Evolutionary conservation across 495 filamentous ascomycete species (phyloP).

Genomic region (Aspergillus leporis): DNA sequence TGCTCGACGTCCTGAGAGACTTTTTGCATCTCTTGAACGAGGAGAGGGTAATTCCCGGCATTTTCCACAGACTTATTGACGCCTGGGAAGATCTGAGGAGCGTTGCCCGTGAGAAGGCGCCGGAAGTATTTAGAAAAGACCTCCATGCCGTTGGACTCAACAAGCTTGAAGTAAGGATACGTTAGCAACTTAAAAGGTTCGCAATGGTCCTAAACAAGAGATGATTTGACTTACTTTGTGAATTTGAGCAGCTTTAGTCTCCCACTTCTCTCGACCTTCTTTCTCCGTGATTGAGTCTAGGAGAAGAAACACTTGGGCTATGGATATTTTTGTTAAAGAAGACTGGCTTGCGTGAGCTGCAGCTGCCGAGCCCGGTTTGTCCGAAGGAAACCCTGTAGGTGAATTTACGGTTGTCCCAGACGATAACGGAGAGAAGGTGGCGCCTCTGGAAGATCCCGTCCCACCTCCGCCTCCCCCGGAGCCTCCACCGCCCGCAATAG

Average conservation of each 20-base stretch:
- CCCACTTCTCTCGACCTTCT: constrained; percentile 89
- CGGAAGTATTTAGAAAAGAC: constrained; percentile 90
- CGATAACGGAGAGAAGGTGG: constrained; percentile 63
- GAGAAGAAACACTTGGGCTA: constrained; percentile 91
- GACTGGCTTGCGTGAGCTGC: constrained; percentile 49
- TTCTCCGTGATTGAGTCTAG: constrained; percentile 93
- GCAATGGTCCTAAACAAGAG: neutral
- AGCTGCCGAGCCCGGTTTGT: constrained; percentile 48
- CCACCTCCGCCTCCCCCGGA: constrained; percentile 61
- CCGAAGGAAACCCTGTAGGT: constrained; percentile 56
- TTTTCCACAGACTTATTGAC: constrained; percentile 68
- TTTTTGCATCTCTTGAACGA: constrained; percentile 84
- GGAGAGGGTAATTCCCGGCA: constrained; percentile 75
- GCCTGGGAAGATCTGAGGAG: constrained; percentile 79
- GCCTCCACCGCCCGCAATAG: constrained; percentile 60
- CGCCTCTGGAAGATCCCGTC: constrained; percentile 54
- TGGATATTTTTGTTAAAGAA: constrained; percentile 75
- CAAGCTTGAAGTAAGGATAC: constrained; percentile 55
- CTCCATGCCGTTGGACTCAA: constrained; percentile 96
- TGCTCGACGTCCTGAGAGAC: constrained; percentile 75
- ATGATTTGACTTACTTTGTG: constrained; percentile 67
- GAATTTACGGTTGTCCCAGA: constrained; percentile 62
- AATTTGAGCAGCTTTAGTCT: constrained; percentile 85
- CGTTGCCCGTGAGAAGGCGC: constrained; percentile 81
- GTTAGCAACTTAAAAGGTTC: neutral